Percentiles rank a stretch among this genome's conserved stretches.
phyloP scores from a whole-genome alignment of 2,329 filamentous ascomycete genomes.

The Pyrenophora graminea region DNA sequence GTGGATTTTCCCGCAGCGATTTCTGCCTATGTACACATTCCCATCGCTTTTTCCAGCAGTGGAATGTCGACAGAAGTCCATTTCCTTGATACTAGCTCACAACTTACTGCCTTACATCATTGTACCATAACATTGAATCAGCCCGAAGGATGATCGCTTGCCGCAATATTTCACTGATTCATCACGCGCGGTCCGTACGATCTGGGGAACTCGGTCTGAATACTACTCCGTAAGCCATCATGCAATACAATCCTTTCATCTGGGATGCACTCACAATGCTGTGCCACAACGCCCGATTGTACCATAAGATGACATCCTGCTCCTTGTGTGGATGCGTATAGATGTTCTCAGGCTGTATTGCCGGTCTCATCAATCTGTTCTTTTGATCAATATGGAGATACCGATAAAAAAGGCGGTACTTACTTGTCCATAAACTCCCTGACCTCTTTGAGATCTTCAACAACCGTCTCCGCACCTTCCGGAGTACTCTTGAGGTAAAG shows the following conservation, averaged over 20 bases:
- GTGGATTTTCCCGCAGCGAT: too few species aligned
- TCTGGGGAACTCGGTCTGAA: conserved; percentile 15
- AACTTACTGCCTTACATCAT: too few species aligned
- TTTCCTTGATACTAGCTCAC: too few species aligned
- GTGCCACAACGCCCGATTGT: conserved; percentile 18
- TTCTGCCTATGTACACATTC: too few species aligned
- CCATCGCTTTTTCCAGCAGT: too few species aligned
- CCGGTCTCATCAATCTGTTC: conserved; percentile 11
- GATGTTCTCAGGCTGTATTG: conserved; percentile 14
- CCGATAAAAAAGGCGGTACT: rapidly evolving
- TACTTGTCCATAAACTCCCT: neutral
- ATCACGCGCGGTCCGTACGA: conserved; percentile 17
- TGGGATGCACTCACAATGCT: conserved; percentile 13
- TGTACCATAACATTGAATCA: conserved; percentile 42
- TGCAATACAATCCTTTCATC: too few species aligned
- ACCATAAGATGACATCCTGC: conserved; percentile 21
- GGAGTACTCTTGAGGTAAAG: neutral
- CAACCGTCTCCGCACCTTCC: neutral
- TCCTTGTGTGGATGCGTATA: conserved; percentile 19
- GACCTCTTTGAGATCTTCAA: neutral
- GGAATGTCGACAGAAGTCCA: too few species aligned
- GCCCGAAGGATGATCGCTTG: conserved; percentile 13
- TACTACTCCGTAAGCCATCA: too few species aligned
- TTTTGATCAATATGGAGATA: neutral
- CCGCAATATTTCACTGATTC: conserved; percentile 19